Evolutionary conservation across 73 alveolate genomes (phyloP).

Genomic region (Blepharisma stoltei): DNA sequence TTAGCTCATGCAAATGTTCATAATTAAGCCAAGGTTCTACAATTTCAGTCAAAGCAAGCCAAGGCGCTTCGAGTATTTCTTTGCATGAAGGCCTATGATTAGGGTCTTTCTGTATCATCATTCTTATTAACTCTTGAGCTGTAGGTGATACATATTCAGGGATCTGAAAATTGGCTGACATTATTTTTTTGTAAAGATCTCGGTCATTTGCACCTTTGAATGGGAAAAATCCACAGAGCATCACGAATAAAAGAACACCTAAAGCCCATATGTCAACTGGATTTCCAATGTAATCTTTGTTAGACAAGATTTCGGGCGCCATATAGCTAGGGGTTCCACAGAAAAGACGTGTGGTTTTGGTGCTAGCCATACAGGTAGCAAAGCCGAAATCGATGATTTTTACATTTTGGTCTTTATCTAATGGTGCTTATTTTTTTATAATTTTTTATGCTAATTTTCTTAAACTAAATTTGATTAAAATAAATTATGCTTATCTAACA

Average conservation of each 20-base stretch:
- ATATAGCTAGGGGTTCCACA: slow-evolving; percentile 98
- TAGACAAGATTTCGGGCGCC: slow-evolving; percentile 96
- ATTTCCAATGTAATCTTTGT: slow-evolving; percentile 81
- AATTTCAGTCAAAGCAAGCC: slow-evolving; percentile 43
- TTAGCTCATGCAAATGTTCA: too few species aligned
- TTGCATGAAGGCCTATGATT: slow-evolving; percentile 56
- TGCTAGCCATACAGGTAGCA: slow-evolving; percentile 64
- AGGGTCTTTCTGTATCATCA: slow-evolving; percentile 68
- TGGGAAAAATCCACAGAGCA: slow-evolving; percentile 85
- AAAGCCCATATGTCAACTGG: slow-evolving; percentile 94
- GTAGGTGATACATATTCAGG: slow-evolving; percentile 51
- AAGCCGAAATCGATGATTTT: slow-evolving; percentile 88
- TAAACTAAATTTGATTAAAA: too few species aligned
- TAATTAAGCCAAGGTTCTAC: neutral
- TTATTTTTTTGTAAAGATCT: slow-evolving; percentile 76
- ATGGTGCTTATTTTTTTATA: slow-evolving; percentile 26
- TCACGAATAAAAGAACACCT: slow-evolving; percentile 89
- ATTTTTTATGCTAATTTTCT: too few species aligned
- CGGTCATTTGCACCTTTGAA: slow-evolving; percentile 84
- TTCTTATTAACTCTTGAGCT: slow-evolving; percentile 62
- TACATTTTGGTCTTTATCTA: slow-evolving; percentile 33
- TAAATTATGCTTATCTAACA: too few species aligned
- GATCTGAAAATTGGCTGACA: slow-evolving; percentile 51
- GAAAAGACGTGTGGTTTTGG: slow-evolving; percentile 61
- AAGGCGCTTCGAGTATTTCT: slow-evolving; percentile 62